phyloP scores from a whole-genome alignment of 139 green algal species.

The Raphidocelis subcapitata region DNA sequence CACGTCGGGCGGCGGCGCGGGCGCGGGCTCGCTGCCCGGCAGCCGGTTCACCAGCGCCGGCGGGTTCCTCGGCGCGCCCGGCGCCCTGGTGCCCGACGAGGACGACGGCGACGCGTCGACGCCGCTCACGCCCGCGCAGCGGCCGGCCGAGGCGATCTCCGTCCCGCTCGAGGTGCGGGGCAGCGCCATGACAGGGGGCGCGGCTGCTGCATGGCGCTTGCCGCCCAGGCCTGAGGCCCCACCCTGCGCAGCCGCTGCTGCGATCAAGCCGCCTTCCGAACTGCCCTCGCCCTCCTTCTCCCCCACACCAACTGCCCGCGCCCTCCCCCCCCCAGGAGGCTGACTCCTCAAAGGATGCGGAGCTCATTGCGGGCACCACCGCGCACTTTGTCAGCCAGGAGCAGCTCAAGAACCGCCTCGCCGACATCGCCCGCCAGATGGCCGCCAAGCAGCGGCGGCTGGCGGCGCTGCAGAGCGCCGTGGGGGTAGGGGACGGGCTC shows the following conservation, averaged over 20 bases:
- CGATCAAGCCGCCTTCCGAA: no score
- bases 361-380: constrained; percentile 1
- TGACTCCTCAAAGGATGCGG: background rate
- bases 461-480: constrained; percentile 38
- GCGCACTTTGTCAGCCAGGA: constrained; percentile 3
- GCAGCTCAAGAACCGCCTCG: constrained; percentile 1
- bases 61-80: background rate
- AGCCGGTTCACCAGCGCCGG: background rate
- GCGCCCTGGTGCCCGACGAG: background rate
- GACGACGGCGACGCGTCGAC: background rate
- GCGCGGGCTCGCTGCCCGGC: background rate
- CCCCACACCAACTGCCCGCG: no score
- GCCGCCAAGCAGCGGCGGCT: constrained; percentile 56
- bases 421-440: constrained; percentile 32
- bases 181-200: no score
- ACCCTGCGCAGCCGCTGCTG: no score
- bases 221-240: no score
- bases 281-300: no score
- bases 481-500: constrained; percentile 37
- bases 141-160: background rate
- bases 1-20: background rate
- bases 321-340: background rate
- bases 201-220: no score
- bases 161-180: no score
- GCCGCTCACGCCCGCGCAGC: background rate